phyloP scores from a whole-genome alignment of 1,139 yeast genomes.

The Taiozyma onychis region DNA sequence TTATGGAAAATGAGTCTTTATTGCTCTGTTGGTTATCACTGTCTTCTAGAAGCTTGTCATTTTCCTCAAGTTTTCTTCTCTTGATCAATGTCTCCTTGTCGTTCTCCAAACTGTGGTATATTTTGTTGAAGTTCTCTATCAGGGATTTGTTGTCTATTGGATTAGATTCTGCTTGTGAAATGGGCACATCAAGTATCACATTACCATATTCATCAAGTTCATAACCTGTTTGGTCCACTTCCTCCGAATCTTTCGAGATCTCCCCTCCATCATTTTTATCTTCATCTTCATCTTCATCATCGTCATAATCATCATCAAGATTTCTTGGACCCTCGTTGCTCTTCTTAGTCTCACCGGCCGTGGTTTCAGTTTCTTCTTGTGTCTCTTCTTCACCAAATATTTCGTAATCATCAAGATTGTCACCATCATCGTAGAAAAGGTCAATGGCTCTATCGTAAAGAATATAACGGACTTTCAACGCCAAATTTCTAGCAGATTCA shows the following conservation, averaged over 20 bases:
- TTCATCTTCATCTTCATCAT: conserved; percentile 20
- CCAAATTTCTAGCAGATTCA: conserved; percentile 47
- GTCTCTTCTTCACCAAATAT: conserved; percentile 27
- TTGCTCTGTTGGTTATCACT: not conserved
- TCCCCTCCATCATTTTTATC: conserved; percentile 11
- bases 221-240: conserved; percentile 10
- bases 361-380: not conserved
- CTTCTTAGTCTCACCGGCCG: not conserved
- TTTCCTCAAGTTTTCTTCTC: conserved; percentile 72
- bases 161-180: conserved; percentile 15
- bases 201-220: conserved; percentile 20
- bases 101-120: conserved; percentile 80
- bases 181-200: conserved; percentile 26
- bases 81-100: conserved; percentile 76
- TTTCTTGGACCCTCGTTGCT: conserved; percentile 6
- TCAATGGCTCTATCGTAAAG: conserved; percentile 75
- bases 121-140: conserved; percentile 46
- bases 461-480: conserved; percentile 60
- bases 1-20: conserved; percentile 33
- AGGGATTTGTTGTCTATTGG: conserved; percentile 26
- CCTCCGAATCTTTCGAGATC: conserved; percentile 29
- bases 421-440: conserved; percentile 33
- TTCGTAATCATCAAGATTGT: conserved; percentile 22
- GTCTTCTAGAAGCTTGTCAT: conserved; percentile 59
- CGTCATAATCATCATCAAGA: conserved; percentile 32